phyloP scores from a whole-genome alignment of 768 basidiomycete species.

The Lepiota venenata region DNA sequence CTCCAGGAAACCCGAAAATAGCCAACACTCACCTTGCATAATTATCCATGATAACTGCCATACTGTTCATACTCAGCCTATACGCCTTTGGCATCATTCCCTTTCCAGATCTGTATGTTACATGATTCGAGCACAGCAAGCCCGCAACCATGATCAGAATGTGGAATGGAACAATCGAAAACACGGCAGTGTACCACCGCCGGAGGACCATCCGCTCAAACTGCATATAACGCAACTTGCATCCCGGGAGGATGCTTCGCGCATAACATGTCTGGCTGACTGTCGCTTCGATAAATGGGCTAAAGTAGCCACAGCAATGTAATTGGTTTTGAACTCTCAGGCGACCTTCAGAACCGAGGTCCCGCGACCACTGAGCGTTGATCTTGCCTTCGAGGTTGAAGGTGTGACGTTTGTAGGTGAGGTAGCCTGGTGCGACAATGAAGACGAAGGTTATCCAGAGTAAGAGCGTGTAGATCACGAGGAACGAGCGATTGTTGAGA shows the following conservation, averaged over 20 bases:
- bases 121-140: slow-evolving; percentile 76
- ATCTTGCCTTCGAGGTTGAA: slow-evolving; percentile 84
- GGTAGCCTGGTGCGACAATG: slow-evolving; percentile 72
- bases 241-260: slow-evolving; percentile 67
- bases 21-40: slow-evolving; percentile 60
- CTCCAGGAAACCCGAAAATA: background rate
- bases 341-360: slow-evolving; percentile 56
- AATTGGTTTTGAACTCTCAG: slow-evolving; percentile 72
- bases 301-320: slow-evolving; percentile 78
- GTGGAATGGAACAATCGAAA: slow-evolving; percentile 67
- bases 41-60: slow-evolving; percentile 84
- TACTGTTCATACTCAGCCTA: slow-evolving; percentile 64
- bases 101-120: slow-evolving; percentile 85
- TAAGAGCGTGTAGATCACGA: slow-evolving; percentile 73
- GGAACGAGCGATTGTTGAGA: slow-evolving; percentile 81
- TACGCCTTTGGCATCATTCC: slow-evolving; percentile 88
- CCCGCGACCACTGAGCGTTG: slow-evolving; percentile 72
- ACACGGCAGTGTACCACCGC: slow-evolving; percentile 64
- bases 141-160: slow-evolving; percentile 58
- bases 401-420: slow-evolving; percentile 67
- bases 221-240: slow-evolving; percentile 59
- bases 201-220: slow-evolving; percentile 54
- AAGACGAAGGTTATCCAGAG: slow-evolving; percentile 74
- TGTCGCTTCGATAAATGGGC: slow-evolving; percentile 78
- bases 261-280: slow-evolving; percentile 73